Evolutionary conservation across 108 stramenopile species (phyloP).

Genomic region (Cyclotella choctawhatcheeana): DNA sequence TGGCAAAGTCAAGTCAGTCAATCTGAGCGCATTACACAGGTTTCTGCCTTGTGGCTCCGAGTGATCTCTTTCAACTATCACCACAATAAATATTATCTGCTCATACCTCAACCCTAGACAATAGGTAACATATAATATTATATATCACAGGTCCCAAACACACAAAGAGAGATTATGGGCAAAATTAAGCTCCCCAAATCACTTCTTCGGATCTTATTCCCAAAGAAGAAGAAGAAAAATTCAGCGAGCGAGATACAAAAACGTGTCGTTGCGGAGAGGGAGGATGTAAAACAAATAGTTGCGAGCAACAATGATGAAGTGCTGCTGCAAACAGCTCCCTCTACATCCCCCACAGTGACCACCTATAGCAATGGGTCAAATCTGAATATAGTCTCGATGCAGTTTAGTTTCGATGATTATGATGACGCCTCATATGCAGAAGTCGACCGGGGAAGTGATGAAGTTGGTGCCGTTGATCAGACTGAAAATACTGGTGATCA

Average conservation of each 20-base stretch:
- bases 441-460: not conserved
- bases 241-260: not conserved
- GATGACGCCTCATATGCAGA: not conserved
- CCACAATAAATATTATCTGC: too few relatives aligned
- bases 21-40: too few relatives aligned
- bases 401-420: not conserved
- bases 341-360: slow-evolving; percentile 2
- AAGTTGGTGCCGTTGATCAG: not conserved
- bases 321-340: not conserved
- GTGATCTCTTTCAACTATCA: too few relatives aligned
- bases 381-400: not conserved
- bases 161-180: not conserved
- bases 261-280: not conserved
- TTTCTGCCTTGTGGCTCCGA: too few relatives aligned
- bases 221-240: slow-evolving; percentile 18
- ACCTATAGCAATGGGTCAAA: not conserved
- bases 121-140: too few relatives aligned
- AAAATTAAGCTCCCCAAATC: slow-evolving; percentile 22
- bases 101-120: too few relatives aligned
- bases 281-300: not conserved
- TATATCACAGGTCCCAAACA: too few relatives aligned
- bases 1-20: too few relatives aligned
- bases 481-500: not conserved
- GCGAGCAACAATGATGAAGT: not conserved
- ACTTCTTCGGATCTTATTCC: slow-evolving; percentile 11